Conservation (phyloP, 164 flowering plant species). For the Tetrastigma voinierianum region DNA sequence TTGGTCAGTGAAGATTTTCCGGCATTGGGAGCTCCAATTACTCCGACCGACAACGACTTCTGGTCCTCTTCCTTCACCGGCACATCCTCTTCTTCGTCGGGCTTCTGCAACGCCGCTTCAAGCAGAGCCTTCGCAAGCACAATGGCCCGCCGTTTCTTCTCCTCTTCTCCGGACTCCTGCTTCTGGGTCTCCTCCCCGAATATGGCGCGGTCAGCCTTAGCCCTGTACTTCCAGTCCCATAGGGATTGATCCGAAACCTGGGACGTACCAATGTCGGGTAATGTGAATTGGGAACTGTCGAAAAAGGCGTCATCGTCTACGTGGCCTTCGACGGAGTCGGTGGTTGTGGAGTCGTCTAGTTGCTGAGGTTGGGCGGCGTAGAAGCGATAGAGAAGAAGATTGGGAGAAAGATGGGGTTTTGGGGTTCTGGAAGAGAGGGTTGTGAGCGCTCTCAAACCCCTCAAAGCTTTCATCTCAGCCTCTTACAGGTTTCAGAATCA, state of each 20-base stretch:
- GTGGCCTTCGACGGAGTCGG: constrained; percentile 14
- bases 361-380: constrained; percentile 47
- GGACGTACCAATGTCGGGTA: constrained; percentile 24
- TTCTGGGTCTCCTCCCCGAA: constrained; percentile 40
- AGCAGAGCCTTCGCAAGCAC: constrained; percentile 64
- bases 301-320: constrained; percentile 39
- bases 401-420: constrained; percentile 15
- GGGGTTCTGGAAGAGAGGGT: constrained; percentile 18
- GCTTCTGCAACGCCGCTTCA: constrained; percentile 48
- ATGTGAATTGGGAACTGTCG: constrained; percentile 55
- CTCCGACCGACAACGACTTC: constrained; percentile 84
- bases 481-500: too few species aligned
- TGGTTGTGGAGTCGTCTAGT: constrained; percentile 15
- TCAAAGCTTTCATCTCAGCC: constrained; percentile 28
- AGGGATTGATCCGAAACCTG: constrained; percentile 19
- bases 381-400: constrained; percentile 34
- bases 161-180: constrained; percentile 38
- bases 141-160: constrained; percentile 24
- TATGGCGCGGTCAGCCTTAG: constrained; percentile 42
- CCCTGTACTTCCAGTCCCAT: constrained; percentile 69
- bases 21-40: constrained; percentile 95
- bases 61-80: constrained; percentile 85
- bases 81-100: constrained; percentile 46
- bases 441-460: constrained; percentile 29
- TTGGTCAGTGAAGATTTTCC: constrained; percentile 94